phyloP scores from a whole-genome alignment of 257 asterid species.

The Przewalskia tangutica region DNA sequence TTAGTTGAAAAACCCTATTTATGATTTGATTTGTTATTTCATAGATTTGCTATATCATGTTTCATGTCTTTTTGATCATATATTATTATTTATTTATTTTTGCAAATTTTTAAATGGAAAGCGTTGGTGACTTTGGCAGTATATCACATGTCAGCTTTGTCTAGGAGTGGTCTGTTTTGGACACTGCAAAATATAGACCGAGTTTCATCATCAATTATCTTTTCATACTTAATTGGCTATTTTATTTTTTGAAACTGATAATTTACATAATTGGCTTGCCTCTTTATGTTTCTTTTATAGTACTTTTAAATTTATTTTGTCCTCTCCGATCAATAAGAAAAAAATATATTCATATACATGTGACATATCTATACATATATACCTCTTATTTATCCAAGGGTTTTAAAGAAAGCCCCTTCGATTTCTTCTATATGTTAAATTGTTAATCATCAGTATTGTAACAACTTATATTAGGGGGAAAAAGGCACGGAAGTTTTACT shows the following conservation, averaged over 20 bases:
- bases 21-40: not conserved
- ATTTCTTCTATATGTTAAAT: too few species aligned
- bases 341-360: too few species aligned
- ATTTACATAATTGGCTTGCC: not conserved
- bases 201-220: slow-evolving; percentile 12
- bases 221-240: not conserved
- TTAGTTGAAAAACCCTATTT: not conserved
- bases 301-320: not conserved
- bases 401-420: not conserved
- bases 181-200: slow-evolving; percentile 12
- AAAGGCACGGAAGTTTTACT: not conserved
- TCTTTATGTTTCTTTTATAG: not conserved
- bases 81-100: too few species aligned
- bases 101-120: slow-evolving; percentile 24
- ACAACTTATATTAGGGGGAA: too few species aligned
- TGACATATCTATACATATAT: too few species aligned
- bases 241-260: not conserved
- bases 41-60: slow-evolving; percentile 34
- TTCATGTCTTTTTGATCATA: slow-evolving; percentile 16
- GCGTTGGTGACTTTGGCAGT: slow-evolving; percentile 25
- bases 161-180: slow-evolving; percentile 33
- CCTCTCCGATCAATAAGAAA: not conserved
- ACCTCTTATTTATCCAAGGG: not conserved
- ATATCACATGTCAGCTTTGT: slow-evolving; percentile 46
- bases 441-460: not conserved